These are phyloP conservation scores for Pontederia crassipes DNA, from an alignment of 176 grass and related monocot genomes.

Conservation along the genomic window DNA sequence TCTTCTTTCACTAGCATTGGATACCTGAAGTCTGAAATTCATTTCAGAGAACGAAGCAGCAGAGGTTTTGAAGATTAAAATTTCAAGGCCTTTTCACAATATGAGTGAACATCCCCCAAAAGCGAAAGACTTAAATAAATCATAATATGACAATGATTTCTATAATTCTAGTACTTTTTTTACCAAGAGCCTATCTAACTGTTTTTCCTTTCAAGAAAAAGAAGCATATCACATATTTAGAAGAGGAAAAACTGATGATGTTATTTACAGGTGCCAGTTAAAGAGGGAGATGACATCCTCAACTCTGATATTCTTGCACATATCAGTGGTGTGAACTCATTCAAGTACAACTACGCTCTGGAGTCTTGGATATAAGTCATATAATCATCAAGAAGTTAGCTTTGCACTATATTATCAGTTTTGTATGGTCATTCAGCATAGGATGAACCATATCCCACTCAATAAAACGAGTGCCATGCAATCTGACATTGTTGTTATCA, in stretches of 20 bases:
- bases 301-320: constrained; percentile 52
- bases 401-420: neutral
- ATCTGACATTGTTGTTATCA: neutral
- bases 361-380: constrained; percentile 56
- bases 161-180: no score
- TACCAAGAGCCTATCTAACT: neutral
- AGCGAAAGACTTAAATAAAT: no score
- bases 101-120: no score
- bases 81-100: no score
- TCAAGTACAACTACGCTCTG: constrained; percentile 47
- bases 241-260: neutral
- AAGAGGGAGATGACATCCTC: constrained; percentile 61
- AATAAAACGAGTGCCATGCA: constrained; percentile 11
- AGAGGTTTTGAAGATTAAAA: no score
- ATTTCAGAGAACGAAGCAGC: no score
- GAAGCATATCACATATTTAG: neutral
- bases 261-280: constrained; percentile 37
- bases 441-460: neutral
- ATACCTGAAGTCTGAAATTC: no score
- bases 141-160: no score
- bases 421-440: constrained; percentile 2
- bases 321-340: constrained; percentile 47
- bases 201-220: neutral
- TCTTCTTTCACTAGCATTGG: no score
- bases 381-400: neutral